phyloP scores from a whole-genome alignment of 176 grass and related monocot genomes.

The Oryza coarctata region DNA sequence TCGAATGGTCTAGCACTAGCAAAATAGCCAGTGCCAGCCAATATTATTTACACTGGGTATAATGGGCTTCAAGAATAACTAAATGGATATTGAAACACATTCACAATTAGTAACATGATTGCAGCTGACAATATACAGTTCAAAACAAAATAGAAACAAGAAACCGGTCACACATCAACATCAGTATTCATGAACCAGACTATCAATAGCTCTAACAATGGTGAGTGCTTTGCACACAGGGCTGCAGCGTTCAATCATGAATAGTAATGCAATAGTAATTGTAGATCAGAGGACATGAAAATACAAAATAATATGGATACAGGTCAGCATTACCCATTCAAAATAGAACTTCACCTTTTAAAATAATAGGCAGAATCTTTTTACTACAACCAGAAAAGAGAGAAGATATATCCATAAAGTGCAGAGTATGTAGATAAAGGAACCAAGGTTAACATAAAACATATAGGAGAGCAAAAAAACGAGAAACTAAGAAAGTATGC shows the following conservation, averaged over 20 bases:
- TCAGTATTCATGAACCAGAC: conserved; percentile 2
- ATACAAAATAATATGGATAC: not conserved
- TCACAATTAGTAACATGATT: not conserved
- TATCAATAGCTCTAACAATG: not conserved
- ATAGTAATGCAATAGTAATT: not conserved
- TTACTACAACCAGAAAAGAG: not conserved
- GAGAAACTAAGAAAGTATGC: not conserved
- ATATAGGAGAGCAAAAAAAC: not conserved
- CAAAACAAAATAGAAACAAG: conserved; percentile 18
- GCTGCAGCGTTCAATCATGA: conserved; percentile 5
- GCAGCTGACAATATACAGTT: conserved; percentile 20
- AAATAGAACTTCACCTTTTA: not conserved
- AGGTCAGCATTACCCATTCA: not conserved
- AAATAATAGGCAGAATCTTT: not conserved
- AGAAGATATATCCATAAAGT: not conserved
- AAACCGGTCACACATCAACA: conserved; percentile 11
- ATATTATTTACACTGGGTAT: not conserved
- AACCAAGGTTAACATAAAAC: not conserved
- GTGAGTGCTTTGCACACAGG: not conserved
- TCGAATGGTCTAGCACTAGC: not conserved
- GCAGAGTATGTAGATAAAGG: not conserved
- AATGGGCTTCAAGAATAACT: not conserved
- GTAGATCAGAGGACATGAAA: not conserved
- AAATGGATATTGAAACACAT: not conserved
- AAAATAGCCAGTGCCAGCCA: not conserved